These are phyloP conservation scores for Verticillium isaacii DNA, from an alignment of 2,329 filamentous ascomycete species.

Conservation along the genomic window DNA sequence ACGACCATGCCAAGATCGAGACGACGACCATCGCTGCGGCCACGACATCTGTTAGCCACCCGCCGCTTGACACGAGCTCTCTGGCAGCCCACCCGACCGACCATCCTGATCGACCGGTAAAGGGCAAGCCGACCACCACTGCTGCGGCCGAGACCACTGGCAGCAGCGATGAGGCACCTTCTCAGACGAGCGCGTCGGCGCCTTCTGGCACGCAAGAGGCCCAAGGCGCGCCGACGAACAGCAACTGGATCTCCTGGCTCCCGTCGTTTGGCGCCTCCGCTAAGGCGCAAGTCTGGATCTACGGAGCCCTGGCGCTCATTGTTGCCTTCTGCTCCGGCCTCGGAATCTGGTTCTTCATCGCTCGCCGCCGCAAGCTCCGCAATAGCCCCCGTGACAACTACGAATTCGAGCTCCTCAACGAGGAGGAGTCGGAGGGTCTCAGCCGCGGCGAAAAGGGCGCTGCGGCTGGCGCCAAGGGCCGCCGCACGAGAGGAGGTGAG, in stretches of 20 bases:
- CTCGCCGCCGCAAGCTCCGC: constrained; percentile 69
- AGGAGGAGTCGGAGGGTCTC: constrained; percentile 64
- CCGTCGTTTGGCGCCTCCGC: constrained; percentile 87
- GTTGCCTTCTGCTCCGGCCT: constrained; percentile 76
- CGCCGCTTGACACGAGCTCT: constrained; percentile 37
- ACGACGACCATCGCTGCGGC: constrained; percentile 50
- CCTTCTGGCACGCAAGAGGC: constrained; percentile 24
- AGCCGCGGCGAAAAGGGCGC: constrained; percentile 39
- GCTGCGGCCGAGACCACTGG: constrained; percentile 3
- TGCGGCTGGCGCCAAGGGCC: constrained; percentile 34
- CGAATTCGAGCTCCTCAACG: constrained; percentile 89
- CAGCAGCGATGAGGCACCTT: constrained; percentile 16
- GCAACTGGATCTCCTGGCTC: constrained; percentile 78
- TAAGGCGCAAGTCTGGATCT: constrained; percentile 90
- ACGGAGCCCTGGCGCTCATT: constrained; percentile 79
- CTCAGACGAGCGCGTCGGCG: constrained; percentile 21
- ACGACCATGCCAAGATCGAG: constrained; percentile 68
- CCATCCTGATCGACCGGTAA: constrained; percentile 60
- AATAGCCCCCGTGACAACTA: constrained; percentile 78
- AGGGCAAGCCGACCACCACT: constrained; percentile 32
- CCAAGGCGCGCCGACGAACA: constrained; percentile 37
- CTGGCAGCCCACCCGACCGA: constrained; percentile 40
- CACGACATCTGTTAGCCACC: constrained; percentile 56
- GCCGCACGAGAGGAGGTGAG: constrained; percentile 70
- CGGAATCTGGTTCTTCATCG: constrained; percentile 75